Evolutionary conservation across 768 basidiomycete genomes (phyloP).

Genomic region (Tubosaeta sp.): DNA sequence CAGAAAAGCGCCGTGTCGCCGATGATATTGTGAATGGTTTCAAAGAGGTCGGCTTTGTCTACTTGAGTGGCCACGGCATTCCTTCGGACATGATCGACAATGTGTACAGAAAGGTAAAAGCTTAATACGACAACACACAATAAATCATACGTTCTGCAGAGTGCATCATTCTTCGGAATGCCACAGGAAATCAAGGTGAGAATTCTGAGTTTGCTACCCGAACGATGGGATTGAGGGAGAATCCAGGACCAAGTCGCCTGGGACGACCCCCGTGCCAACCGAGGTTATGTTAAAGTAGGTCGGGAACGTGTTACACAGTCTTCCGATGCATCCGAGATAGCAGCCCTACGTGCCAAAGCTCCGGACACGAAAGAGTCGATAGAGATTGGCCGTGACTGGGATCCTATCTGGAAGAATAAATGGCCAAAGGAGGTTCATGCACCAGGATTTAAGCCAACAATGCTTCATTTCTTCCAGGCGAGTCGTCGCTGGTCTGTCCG

Average conservation of each 20-base stretch:
- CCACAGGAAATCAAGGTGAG: constrained; percentile 57
- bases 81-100: constrained; percentile 48
- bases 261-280: constrained; percentile 82
- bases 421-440: constrained; percentile 68
- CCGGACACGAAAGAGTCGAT: constrained; percentile 84
- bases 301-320: constrained; percentile 81
- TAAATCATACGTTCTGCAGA: constrained; percentile 42
- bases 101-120: constrained; percentile 60
- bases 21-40: constrained; percentile 69
- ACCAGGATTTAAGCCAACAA: constrained; percentile 66
- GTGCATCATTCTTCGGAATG: constrained; percentile 69
- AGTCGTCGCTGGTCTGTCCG: constrained; percentile 6
- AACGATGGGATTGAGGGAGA: background rate
- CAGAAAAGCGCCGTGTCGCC: constrained; percentile 61
- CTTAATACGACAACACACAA: background rate
- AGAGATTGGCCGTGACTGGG: constrained; percentile 88
- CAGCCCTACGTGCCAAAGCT: constrained; percentile 62
- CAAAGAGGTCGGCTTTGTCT: constrained; percentile 78
- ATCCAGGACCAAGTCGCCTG: constrained; percentile 60
- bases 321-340: constrained; percentile 67
- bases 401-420: constrained; percentile 68
- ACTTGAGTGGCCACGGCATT: constrained; percentile 72
- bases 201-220: background rate
- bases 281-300: constrained; percentile 78
- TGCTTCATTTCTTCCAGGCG: constrained; percentile 74